Conservation (phyloP, 2,329 filamentous ascomycete genomes). For the Westerdykella sp. region DNA sequence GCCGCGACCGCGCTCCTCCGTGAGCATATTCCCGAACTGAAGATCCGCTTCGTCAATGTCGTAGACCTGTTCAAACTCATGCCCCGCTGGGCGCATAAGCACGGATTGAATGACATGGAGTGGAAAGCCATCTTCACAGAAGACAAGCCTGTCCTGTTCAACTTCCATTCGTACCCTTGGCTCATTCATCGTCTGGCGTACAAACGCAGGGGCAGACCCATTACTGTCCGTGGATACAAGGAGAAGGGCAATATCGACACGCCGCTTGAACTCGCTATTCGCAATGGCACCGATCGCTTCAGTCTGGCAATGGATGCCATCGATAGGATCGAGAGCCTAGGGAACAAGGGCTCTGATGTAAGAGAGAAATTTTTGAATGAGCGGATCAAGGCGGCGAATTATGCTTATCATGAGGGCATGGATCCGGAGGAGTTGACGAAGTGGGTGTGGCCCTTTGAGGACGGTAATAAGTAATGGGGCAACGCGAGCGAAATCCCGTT, state of each 20-base stretch:
- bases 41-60: conserved; percentile 73
- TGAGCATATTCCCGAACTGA: conserved; percentile 64
- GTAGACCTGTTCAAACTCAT: conserved; percentile 79
- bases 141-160: conserved; percentile 69
- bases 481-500: no score
- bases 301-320: conserved; percentile 72
- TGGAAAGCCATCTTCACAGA: conserved; percentile 66
- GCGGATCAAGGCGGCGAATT: conserved; percentile 58
- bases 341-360: conserved; percentile 57
- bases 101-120: conserved; percentile 61
- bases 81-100: conserved; percentile 62
- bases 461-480: no score
- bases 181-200: conserved; percentile 71
- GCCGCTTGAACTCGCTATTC: conserved; percentile 69
- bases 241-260: conserved; percentile 84
- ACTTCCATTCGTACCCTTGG: conserved; percentile 81
- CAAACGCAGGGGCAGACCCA: conserved; percentile 63
- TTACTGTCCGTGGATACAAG: conserved; percentile 72
- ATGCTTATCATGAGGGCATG: conserved; percentile 62
- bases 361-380: conserved; percentile 59
- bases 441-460: conserved; percentile 57
- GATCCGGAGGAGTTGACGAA: conserved; percentile 61
- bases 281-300: conserved; percentile 72
- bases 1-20: conserved; percentile 69
- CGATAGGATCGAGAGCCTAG: conserved; percentile 57